phyloP scores from a whole-genome alignment of 208 protist genomes.

The Crithidia fasciculata region DNA sequence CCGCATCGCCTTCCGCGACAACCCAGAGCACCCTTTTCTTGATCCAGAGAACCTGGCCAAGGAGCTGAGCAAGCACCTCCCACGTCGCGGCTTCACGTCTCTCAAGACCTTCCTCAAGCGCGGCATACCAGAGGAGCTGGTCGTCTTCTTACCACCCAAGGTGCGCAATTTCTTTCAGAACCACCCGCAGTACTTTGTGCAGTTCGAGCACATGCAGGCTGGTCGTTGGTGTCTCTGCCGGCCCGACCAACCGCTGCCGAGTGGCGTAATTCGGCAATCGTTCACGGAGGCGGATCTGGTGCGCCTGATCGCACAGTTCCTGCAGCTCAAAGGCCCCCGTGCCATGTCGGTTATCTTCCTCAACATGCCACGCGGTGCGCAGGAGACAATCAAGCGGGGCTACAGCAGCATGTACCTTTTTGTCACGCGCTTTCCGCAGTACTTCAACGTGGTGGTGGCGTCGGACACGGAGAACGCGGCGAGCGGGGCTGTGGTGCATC shows the following conservation, averaged over 20 bases:
- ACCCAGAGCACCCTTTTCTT: constrained; percentile 85
- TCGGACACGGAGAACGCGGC: constrained; percentile 60
- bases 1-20: constrained; percentile 84
- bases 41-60: constrained; percentile 91
- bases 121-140: constrained; percentile 75
- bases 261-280: constrained; percentile 77
- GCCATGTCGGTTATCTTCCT: constrained; percentile 55
- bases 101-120: constrained; percentile 71
- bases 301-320: constrained; percentile 71
- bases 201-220: constrained; percentile 83
- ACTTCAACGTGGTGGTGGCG: constrained; percentile 86
- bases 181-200: constrained; percentile 87
- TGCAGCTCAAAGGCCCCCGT: constrained; percentile 58
- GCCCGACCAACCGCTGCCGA: constrained; percentile 77
- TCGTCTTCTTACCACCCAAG: constrained; percentile 70
- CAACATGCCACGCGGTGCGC: constrained; percentile 79
- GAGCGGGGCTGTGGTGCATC: constrained; percentile 77
- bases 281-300: constrained; percentile 87
- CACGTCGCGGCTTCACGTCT: constrained; percentile 68
- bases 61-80: constrained; percentile 78
- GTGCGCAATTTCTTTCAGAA: constrained; percentile 82
- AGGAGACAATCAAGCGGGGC: constrained; percentile 69
- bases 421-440: constrained; percentile 69
- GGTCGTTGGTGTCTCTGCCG: constrained; percentile 73
- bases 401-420: constrained; percentile 85